These are phyloP conservation scores for Ulmus americana DNA, from an alignment of 331 rosid species.

Conservation along the genomic window DNA sequence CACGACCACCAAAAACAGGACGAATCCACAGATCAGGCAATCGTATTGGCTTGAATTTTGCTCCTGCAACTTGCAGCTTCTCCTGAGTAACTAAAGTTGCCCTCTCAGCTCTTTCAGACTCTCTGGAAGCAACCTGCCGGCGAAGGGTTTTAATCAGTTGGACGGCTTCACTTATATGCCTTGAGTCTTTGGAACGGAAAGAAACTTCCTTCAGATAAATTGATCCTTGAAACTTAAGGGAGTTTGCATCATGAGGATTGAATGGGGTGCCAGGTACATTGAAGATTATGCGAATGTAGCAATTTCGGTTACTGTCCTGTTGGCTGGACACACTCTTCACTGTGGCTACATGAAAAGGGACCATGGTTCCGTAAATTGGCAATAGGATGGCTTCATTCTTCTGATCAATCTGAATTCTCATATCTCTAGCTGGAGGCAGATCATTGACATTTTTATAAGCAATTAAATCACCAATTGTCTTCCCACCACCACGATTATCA, in stretches of 20 bases:
- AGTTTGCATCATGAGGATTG: conserved; percentile 55
- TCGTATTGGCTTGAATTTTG: conserved; percentile 67
- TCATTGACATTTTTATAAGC: conserved; percentile 77
- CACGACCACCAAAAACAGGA: conserved; percentile 78
- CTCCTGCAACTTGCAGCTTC: conserved; percentile 62
- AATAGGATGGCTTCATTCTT: conserved; percentile 62
- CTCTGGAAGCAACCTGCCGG: conserved; percentile 72
- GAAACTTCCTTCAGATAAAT: conserved; percentile 77
- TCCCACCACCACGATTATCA: conserved; percentile 34
- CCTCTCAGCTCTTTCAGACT: conserved; percentile 78
- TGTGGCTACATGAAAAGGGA: conserved; percentile 77
- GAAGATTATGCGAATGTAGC: conserved; percentile 65
- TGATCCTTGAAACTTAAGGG: conserved; percentile 55
- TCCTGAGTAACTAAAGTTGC: conserved; percentile 81
- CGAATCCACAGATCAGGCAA: conserved; percentile 70
- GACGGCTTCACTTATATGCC: conserved; percentile 66
- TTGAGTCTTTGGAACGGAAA: conserved; percentile 71
- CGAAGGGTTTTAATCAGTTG: conserved; percentile 68
- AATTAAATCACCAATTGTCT: conserved; percentile 48
- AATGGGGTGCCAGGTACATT: conserved; percentile 78
- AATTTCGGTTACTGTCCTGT: conserved; percentile 70
- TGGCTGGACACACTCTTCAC: conserved; percentile 69
- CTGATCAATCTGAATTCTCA: conserved; percentile 79
- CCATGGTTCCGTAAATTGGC: conserved; percentile 75
- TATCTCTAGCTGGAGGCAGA: conserved; percentile 51